These are phyloP conservation scores for Imleria badia DNA, from an alignment of 768 basidiomycete species.

Conservation along the genomic window DNA sequence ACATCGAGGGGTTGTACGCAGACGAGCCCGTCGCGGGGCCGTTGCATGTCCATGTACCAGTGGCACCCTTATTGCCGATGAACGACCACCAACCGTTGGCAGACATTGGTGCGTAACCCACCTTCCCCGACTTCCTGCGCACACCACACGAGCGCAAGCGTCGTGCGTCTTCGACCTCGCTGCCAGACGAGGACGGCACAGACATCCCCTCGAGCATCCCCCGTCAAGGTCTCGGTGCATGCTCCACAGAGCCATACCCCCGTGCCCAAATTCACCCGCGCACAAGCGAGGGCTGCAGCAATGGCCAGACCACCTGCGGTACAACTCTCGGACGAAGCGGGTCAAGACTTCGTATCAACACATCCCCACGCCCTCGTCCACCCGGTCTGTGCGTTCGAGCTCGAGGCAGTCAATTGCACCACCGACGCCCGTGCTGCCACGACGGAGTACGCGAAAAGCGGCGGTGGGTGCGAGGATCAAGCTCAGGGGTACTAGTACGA, in stretches of 20 bases:
- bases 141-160: conserved; percentile 33
- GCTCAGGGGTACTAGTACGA: conserved; percentile 1
- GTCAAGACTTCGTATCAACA: conserved; percentile 18
- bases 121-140: conserved; percentile 26
- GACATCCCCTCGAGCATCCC: conserved; percentile 30
- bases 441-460: conserved; percentile 30
- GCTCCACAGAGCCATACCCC: background rate
- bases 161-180: conserved; percentile 13
- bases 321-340: conserved; percentile 13
- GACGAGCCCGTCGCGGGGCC: conserved; percentile 32
- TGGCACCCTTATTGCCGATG: conserved; percentile 27
- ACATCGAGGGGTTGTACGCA: conserved; percentile 36
- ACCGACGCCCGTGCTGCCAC: conserved; percentile 17
- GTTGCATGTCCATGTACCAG: conserved; percentile 16
- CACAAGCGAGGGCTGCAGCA: conserved; percentile 14
- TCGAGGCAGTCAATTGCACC: conserved; percentile 15
- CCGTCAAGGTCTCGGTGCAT: conserved; percentile 26
- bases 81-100: conserved; percentile 1
- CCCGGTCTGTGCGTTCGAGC: conserved; percentile 5
- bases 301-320: background rate
- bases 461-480: conserved; percentile 16
- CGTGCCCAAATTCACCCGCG: conserved; percentile 7
- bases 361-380: conserved; percentile 29
- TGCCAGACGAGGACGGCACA: conserved; percentile 8
- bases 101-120: conserved; percentile 13